phyloP scores from a whole-genome alignment of 495 filamentous ascomycete genomes.

The Aspergillus homomorphus region DNA sequence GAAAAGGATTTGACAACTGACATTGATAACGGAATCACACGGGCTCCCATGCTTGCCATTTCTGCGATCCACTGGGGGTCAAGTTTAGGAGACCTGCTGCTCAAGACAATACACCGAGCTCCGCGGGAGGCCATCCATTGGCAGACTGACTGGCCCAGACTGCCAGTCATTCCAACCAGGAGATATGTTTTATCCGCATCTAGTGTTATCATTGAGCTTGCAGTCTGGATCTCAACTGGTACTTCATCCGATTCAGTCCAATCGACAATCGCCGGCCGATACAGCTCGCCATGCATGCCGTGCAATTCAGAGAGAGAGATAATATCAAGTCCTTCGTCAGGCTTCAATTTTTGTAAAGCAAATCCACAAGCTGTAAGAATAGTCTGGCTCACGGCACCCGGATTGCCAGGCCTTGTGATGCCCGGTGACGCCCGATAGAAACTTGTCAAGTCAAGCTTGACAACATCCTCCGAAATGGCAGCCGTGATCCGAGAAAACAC shows the following conservation, averaged over 20 bases:
- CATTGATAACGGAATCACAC: conserved; percentile 7
- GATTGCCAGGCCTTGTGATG: background rate
- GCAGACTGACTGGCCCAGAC: conserved; percentile 25
- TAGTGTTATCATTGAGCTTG: conserved; percentile 12
- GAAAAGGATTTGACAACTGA: conserved; percentile 4
- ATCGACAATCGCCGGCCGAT: conserved; percentile 15
- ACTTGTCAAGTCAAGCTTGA: background rate
- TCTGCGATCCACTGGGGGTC: conserved; percentile 39
- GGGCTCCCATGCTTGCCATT: conserved; percentile 5
- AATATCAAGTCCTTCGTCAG: background rate
- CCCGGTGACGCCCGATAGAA: background rate
- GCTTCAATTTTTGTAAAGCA: background rate
- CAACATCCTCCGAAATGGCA: background rate
- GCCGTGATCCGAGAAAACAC: background rate
- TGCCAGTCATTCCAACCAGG: conserved; percentile 24
- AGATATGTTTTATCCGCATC: conserved; percentile 27
- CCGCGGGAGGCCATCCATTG: conserved; percentile 24
- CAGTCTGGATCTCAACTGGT: conserved; percentile 8
- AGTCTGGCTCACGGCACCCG: background rate
- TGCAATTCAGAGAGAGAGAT: background rate
- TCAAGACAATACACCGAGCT: conserved; percentile 21
- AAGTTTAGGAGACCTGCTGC: conserved; percentile 50
- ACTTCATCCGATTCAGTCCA: conserved; percentile 10
- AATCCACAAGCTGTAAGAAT: background rate
- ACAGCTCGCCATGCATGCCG: background rate